Percentiles rank a stretch among this genome's conserved stretches.
phyloP scores from a whole-genome alignment of 192 early-diverging fungal genomes.

The Mortierella claussenii region DNA sequence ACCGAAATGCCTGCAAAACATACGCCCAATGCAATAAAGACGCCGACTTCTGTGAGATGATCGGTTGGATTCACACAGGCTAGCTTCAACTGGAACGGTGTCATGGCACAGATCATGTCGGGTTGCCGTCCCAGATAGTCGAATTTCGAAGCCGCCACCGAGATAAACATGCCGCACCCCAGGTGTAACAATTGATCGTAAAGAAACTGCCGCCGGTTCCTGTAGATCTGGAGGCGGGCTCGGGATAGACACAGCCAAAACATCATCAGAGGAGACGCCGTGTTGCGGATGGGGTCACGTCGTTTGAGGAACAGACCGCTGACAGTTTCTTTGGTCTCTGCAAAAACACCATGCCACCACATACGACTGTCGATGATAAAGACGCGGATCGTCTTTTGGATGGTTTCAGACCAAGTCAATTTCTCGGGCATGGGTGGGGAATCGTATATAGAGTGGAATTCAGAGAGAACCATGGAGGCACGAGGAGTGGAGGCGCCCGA shows the following conservation, averaged over 20 bases:
- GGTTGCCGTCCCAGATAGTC: constrained; percentile 65
- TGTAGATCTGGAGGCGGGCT: constrained; percentile 62
- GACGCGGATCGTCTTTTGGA: constrained; percentile 21
- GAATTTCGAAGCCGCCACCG: constrained; percentile 57
- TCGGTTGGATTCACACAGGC: constrained; percentile 33
- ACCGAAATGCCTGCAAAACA: constrained; percentile 70
- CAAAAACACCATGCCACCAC: constrained; percentile 43
- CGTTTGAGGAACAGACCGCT: constrained; percentile 22
- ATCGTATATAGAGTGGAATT: constrained; percentile 33
- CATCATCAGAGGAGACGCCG: constrained; percentile 57
- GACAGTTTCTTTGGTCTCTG: constrained; percentile 41
- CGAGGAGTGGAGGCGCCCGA: constrained; percentile 22
- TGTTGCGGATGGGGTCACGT: constrained; percentile 56
- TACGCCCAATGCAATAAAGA: constrained; percentile 67
- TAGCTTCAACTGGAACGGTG: constrained; percentile 52
- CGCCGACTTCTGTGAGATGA: constrained; percentile 57
- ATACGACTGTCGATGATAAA: constrained; percentile 48
- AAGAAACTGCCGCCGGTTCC: constrained; percentile 54
- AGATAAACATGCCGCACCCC: constrained; percentile 64
- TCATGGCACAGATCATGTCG: constrained; percentile 54
- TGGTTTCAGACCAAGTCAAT: constrained; percentile 18
- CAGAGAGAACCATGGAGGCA: constrained; percentile 29
- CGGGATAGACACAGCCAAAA: constrained; percentile 60
- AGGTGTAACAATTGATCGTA: constrained; percentile 67
- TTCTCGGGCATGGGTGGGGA: constrained; percentile 31